Base-by-base conservation (phyloP, 805 yeast genomes). In the Sugiyamaella chiloensis region DNA sequence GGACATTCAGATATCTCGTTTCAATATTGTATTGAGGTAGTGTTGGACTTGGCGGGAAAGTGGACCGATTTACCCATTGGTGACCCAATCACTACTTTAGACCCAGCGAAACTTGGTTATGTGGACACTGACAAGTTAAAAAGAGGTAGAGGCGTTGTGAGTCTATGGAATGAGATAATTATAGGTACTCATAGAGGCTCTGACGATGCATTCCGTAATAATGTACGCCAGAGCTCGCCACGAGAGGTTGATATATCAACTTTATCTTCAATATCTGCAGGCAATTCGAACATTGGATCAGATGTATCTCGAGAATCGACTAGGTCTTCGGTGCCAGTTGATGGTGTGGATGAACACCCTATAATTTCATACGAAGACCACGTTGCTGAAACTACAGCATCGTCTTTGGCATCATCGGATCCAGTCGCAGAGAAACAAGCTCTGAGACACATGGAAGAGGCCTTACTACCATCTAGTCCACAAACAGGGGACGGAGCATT, bases 1-100 rank as follows among this genome's bases (percentile, higher is more conserved):
- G 85, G 85, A 1, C 78, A 86, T 44, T 80, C 79, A 1, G 67
- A 83, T 41, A 87, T 88, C 6, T 75, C 88, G 2, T 89, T 89
- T 64, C 91, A 86, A 60, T 89, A 90, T 62, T 86, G 84, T 60
- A 69, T 89, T 12, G 97, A 89, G 62, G 89, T 85, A 2, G 73
- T 87, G 48, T 79, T 86, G n/a, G 89, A 89, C 59, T 66, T 90
- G 35, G 81, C 90, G 1, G 87, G 84, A 19, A 81, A 77, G 51
- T 73, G 70, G 50, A 46, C 40, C 4, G 44, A 31, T n/a, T 5
- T 34, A 14, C 21, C 21, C 5, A 19, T 40, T 12, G 16, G n/a
- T 11, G 19, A 40, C 17, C n/a, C 23, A 11, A 17, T 21, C n/a
- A 24, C 21, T 20, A 9, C 56, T 64, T 20, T 17, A 2, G 42